Evolutionary conservation across 441 rosid species (phyloP), one percentile per base, ranked within the genome.

Genomic region (Euphorbia corollata): DNA sequence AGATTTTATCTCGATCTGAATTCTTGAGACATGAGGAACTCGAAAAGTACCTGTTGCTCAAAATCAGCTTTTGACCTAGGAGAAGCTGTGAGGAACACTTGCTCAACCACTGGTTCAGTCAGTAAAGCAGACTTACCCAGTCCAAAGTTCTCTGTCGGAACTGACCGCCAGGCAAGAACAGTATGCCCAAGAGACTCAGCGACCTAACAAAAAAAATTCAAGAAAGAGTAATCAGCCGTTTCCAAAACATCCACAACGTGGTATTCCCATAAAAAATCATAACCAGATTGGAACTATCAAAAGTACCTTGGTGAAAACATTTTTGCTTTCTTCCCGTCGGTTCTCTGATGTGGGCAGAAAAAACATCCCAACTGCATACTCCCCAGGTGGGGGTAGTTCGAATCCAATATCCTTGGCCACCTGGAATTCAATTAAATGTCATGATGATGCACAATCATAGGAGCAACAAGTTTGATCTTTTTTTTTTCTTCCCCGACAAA

Each of bases 301-400:
- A 69, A 60, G 50, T 74, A 95, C 99, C 98, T 90, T 89, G 6
- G 94, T 81, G 77, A 96, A 96, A 23, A 90, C 97, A 64, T 71
- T 81, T 75, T 86, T 96, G 85, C 99, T 86, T 69, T 96, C 96
- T 53, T 79, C 85, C 82, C 90, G 87, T 39, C 99, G 82, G 64
- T 70, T 74, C 45, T 85, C 90, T 2, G 85, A 84, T 0, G 91
- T 86, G 67, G 99, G 99, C 80, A 96, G 75, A 80, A 90, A 96
- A 79, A 96, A 73, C 99, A 96, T 96, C 48, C 99, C 99, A 69
- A 96, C 96, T 39, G 98, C 99, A 77, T 92, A 96, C 16, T 85
- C 74, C 23, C 98, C 98, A 2, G 84, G 83, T 15, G 87, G 78
- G 1, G 99, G 99, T 58, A 96, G 85, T 70, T 77, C 87, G 70